Conservation (phyloP, 306 rosid genomes). For the Sicyos baderoa region DNA sequence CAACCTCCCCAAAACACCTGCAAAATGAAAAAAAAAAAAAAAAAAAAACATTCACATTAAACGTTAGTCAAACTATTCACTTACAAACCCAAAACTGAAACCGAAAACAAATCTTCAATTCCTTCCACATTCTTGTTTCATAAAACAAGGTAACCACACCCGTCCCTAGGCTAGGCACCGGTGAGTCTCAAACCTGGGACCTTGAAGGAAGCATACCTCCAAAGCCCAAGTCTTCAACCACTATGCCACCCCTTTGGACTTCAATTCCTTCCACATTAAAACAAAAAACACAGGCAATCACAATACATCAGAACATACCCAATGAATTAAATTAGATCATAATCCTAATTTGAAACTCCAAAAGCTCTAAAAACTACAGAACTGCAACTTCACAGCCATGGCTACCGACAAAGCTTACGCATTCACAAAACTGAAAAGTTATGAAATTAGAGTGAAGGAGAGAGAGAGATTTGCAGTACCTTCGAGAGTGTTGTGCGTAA, state of each 20-base stretch:
- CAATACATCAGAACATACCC: background rate
- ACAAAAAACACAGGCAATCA: background rate
- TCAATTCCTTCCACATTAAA: background rate
- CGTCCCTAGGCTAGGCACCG: no score
- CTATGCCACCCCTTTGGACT: no score
- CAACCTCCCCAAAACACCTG: conserved; percentile 28
- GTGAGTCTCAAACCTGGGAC: no score
- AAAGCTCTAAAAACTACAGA: background rate
- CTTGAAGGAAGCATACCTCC: no score
- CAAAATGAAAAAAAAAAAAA: conserved; percentile 17
- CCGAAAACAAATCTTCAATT: background rate
- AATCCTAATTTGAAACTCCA: background rate
- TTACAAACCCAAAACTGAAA: background rate
- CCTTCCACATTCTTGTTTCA: background rate
- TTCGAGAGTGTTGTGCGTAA: background rate
- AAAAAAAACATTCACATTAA: background rate
- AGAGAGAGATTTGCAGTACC: background rate
- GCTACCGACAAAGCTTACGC: background rate
- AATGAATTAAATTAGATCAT: background rate
- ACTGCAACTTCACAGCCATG: background rate
- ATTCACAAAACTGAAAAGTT: background rate
- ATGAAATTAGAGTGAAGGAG: background rate
- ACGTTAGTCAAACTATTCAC: background rate
- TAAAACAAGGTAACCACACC: no score
- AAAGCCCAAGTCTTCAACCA: no score